Conservation (phyloP, 1,284 basidiomycete genomes). For the Bondarzewia mesenterica region DNA sequence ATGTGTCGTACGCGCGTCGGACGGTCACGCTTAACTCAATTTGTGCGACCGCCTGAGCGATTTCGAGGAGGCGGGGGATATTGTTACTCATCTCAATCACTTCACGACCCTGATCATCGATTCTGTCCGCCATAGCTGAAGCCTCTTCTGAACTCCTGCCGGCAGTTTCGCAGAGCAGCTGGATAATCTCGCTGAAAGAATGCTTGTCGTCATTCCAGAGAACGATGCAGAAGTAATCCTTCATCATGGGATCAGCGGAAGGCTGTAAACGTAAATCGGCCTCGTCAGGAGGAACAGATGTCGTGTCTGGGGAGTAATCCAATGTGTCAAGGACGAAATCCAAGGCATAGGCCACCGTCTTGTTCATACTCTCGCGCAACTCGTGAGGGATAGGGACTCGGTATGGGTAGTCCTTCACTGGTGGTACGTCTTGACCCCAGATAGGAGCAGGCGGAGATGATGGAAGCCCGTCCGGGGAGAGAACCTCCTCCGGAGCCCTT, state of each 20-base stretch:
- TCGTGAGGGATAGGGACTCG: slow-evolving; percentile 52
- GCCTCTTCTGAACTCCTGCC: slow-evolving; percentile 58
- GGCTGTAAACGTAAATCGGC: slow-evolving; percentile 65
- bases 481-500: slow-evolving; percentile 18
- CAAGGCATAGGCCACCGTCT: slow-evolving; percentile 70
- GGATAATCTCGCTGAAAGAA: slow-evolving; percentile 84
- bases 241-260: slow-evolving; percentile 65
- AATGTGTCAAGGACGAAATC: slow-evolving; percentile 85
- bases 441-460: slow-evolving; percentile 21
- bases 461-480: slow-evolving; percentile 19
- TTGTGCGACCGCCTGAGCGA: slow-evolving; percentile 74
- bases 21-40: slow-evolving; percentile 93
- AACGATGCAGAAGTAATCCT: slow-evolving; percentile 78
- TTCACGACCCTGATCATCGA: slow-evolving; percentile 83
- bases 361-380: slow-evolving; percentile 63
- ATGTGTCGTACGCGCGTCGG: slow-evolving; percentile 82
- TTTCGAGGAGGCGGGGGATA: slow-evolving; percentile 64
- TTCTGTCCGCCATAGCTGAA: slow-evolving; percentile 50
- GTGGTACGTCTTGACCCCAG: slow-evolving; percentile 41
- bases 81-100: slow-evolving; percentile 77
- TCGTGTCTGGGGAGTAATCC: slow-evolving; percentile 80
- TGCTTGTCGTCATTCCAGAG: slow-evolving; percentile 99
- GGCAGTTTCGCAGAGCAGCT: slow-evolving; percentile 67
- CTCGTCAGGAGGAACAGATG: slow-evolving; percentile 58
- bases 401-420: slow-evolving; percentile 50